Evolutionary conservation across 2,329 filamentous ascomycete genomes (phyloP).

Genomic region (Verticillium zaregamsianum): DNA sequence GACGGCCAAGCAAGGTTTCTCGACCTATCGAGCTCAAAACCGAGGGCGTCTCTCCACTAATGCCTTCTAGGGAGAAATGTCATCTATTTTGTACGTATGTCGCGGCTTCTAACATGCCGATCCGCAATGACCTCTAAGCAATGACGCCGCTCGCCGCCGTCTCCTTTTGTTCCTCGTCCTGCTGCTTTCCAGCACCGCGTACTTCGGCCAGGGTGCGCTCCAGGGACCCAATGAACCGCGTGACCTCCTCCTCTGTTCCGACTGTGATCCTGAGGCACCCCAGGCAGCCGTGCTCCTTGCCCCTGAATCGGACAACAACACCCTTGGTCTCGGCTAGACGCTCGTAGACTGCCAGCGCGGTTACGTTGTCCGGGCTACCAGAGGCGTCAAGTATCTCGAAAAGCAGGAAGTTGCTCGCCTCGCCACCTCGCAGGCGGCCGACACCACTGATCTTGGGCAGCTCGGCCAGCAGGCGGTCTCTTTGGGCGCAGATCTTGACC

Average conservation of each 20-base stretch:
- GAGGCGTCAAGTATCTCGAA: conserved; percentile 76
- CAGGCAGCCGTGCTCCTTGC: conserved; percentile 84
- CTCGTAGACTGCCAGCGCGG: conserved; percentile 78
- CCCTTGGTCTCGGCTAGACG: conserved; percentile 78
- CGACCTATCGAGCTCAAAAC: too few species aligned
- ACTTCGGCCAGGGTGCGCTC: conserved; percentile 44
- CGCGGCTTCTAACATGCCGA: too few species aligned
- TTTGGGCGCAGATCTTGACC: conserved; percentile 67
- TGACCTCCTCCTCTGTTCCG: conserved; percentile 83
- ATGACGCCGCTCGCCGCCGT: conserved; percentile 29
- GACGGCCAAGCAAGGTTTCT: too few species aligned
- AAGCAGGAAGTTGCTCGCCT: conserved; percentile 82
- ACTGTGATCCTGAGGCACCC: conserved; percentile 91
- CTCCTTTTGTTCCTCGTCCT: conserved; percentile 31
- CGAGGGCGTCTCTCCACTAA: too few species aligned
- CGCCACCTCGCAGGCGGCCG: conserved; percentile 75
- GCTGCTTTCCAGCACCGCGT: conserved; percentile 20
- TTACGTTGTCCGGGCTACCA: conserved; percentile 73
- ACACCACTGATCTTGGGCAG: conserved; percentile 73
- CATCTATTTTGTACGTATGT: too few species aligned
- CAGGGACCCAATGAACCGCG: conserved; percentile 69
- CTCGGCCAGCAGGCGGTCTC: conserved; percentile 69
- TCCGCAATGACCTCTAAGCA: conserved; percentile 18
- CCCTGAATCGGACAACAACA: conserved; percentile 90
- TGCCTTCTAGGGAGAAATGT: too few species aligned